These are phyloP conservation scores for Akanthomyces dipterigenus DNA, from an alignment of 2,329 filamentous ascomycete species.

Conservation along the genomic window DNA sequence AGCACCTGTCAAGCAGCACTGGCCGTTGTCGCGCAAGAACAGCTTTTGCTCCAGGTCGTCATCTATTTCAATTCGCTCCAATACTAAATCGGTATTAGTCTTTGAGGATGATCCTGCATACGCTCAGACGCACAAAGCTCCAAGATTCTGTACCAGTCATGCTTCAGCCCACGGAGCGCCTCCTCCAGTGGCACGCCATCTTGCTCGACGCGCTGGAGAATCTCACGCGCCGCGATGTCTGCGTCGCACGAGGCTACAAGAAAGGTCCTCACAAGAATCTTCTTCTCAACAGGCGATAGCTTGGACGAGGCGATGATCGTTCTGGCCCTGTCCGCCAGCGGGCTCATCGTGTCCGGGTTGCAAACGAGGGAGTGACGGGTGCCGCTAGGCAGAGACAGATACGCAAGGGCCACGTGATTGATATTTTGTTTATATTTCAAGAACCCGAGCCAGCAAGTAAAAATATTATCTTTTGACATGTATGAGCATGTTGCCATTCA, in stretches of 20 bases:
- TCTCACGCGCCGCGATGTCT: neutral
- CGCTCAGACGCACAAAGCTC: neutral
- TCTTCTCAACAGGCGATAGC: conserved; percentile 1
- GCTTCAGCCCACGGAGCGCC: neutral
- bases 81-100: neutral
- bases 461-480: neutral
- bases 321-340: neutral
- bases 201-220: neutral
- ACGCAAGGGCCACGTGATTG: neutral
- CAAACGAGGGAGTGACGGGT: neutral
- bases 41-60: neutral
- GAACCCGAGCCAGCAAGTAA: neutral
- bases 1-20: neutral
- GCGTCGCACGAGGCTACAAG: neutral
- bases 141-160: neutral
- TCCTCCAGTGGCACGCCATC: neutral
- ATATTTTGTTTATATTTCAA: neutral
- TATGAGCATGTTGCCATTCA: neutral
- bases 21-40: neutral
- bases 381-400: neutral
- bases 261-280: neutral
- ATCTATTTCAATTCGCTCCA: neutral
- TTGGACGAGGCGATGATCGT: neutral
- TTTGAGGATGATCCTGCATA: no score
- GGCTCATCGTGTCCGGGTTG: neutral